Base-by-base conservation (phyloP, 2,329 filamentous ascomycete genomes). In the Byssochlamys sp. region DNA sequence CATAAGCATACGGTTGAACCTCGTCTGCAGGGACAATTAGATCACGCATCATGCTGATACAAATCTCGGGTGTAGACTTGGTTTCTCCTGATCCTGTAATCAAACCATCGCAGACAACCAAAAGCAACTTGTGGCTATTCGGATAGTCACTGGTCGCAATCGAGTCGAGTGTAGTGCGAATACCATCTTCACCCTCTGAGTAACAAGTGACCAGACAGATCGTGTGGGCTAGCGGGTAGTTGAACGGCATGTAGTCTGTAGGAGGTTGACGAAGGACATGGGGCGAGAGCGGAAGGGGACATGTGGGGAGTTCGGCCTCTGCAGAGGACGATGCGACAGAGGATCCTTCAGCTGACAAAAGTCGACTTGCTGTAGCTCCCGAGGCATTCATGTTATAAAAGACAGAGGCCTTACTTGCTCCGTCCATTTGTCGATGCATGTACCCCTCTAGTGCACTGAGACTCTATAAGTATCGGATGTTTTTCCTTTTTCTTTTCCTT, bases 161-260 rank as follows among this genome's bases (percentile, higher is more conserved):
- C 0, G 94, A 99, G 75, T 99, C 91, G 28, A 99, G 78, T 0
- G 94, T 99, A 0, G 91, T 96, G 52, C 94, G 87, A 57, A 99
- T 83, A 68, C 92, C 94, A 59, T 95, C 88, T 62, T 88, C 90
- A 63, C 94, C 94, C 77, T 99, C 94, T 0, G 94, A 99, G 73
- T 99, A 99, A n/a, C 91, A 91, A 27, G 95, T 99, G 55, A 99
- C 91, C 63, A 99, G 76, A 73, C 92, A 97, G 69, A 99, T 91
- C 0, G 89, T 82, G 74, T 99, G 94, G 52, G 91, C 94, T 63
- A 99, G 79, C 12, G 95, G 94, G 72, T 90, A 99, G 1, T 92
- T 94, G 70, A 95, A 97, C 0, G 94, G 94, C 77, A 96, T 91
- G 87, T 91, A 99, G 73, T 99, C 94, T 2, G 91, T 86, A 7